Evolutionary conservation across 371 early-diverging fungal species (phyloP).

Genomic region (Rhizopus stolonifer): DNA sequence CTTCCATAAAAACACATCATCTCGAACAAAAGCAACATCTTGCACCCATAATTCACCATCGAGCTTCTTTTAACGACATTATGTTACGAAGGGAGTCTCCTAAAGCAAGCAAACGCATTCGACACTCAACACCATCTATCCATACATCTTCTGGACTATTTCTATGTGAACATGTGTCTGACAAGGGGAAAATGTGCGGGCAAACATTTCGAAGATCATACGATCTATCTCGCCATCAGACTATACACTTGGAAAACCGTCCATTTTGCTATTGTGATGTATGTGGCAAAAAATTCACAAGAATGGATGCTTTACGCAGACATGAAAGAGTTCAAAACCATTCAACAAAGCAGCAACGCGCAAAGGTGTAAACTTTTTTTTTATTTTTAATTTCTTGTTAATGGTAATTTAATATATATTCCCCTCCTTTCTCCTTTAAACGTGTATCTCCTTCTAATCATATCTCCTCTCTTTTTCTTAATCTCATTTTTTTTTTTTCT

Average conservation of each 20-base stretch:
- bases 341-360: not conserved
- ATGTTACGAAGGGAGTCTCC: not conserved
- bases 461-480: not conserved
- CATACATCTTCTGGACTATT: slow-evolving; percentile 3
- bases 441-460: slow-evolving; percentile 27
- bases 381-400: not conserved
- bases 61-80: slow-evolving; percentile 1
- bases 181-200: slow-evolving; percentile 32
- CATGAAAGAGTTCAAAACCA: slow-evolving; percentile 51
- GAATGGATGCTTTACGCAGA: slow-evolving; percentile 50
- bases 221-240: slow-evolving; percentile 47
- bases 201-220: slow-evolving; percentile 47
- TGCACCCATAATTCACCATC: slow-evolving; percentile 25
- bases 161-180: slow-evolving; percentile 37
- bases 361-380: not conserved
- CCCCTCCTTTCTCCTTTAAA: slow-evolving; percentile 34
- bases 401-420: not conserved
- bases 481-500: not conserved
- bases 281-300: slow-evolving; percentile 48
- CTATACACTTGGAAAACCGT: slow-evolving; percentile 45
- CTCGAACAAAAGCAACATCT: slow-evolving; percentile 12
- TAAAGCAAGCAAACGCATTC: not conserved
- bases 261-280: slow-evolving; percentile 43
- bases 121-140: slow-evolving; percentile 1
- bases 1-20: slow-evolving; percentile 14